Evolutionary conservation across 1,139 yeast species (phyloP).

Genomic region (Blastobotrys proliferans): DNA sequence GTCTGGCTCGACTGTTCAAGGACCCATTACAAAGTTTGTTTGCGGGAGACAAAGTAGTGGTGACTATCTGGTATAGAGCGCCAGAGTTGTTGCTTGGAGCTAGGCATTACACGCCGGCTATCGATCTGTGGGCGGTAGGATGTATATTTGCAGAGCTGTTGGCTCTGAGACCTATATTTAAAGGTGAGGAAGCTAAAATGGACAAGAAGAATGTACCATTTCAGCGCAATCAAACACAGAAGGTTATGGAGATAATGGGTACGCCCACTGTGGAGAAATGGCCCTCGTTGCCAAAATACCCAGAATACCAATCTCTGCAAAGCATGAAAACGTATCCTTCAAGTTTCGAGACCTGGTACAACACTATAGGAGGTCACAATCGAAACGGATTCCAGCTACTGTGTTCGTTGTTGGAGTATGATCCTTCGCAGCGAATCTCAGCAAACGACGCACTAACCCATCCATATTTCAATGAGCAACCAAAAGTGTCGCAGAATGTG

Average conservation of each 20-base stretch:
- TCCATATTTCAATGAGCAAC: slow-evolving; percentile 62
- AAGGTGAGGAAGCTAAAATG: slow-evolving; percentile 96
- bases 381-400: slow-evolving; percentile 64
- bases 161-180: slow-evolving; percentile 86
- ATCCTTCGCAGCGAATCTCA: slow-evolving; percentile 74
- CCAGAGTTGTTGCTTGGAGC: slow-evolving; percentile 91
- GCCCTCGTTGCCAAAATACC: slow-evolving; percentile 76
- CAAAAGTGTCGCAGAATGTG: slow-evolving; percentile 59
- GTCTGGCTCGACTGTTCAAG: slow-evolving; percentile 85
- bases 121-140: slow-evolving; percentile 96
- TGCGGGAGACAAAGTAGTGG: slow-evolving; percentile 95
- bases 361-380: slow-evolving; percentile 69
- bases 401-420: slow-evolving; percentile 64
- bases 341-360: slow-evolving; percentile 79
- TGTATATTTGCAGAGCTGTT: slow-evolving; percentile 90
- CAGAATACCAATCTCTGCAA: slow-evolving; percentile 71
- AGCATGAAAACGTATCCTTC: slow-evolving; percentile 62
- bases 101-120: slow-evolving; percentile 90
- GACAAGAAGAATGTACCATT: slow-evolving; percentile 92
- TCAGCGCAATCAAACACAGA: slow-evolving; percentile 86
- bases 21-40: slow-evolving; percentile 86
- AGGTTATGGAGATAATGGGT: slow-evolving; percentile 86
- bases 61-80: slow-evolving; percentile 97
- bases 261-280: slow-evolving; percentile 72
- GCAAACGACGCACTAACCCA: slow-evolving; percentile 74